phyloP scores from a whole-genome alignment of 2,329 filamentous ascomycete species.

The Aspergillus uvarum region DNA sequence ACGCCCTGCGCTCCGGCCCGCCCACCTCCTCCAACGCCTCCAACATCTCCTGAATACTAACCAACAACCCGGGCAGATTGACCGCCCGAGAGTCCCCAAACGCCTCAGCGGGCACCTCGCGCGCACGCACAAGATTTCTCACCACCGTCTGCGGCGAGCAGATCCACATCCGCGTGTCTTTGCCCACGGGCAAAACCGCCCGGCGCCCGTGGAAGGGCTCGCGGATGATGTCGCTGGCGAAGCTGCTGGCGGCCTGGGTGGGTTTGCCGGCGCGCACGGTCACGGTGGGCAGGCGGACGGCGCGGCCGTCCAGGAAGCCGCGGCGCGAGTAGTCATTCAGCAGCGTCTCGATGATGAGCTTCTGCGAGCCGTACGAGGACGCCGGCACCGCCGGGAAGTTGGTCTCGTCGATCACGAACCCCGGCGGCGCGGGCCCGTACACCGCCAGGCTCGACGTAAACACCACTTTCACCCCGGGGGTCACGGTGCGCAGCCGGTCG shows the following conservation, averaged over 20 bases:
- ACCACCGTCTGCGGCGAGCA: constrained; percentile 56
- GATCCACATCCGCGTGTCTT: constrained; percentile 58
- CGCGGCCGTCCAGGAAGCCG: constrained; percentile 49
- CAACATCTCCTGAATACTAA: constrained; percentile 61
- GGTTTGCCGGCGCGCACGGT: constrained; percentile 53
- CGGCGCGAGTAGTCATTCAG: constrained; percentile 54
- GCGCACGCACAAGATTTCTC: constrained; percentile 55
- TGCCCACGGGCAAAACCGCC: constrained; percentile 52
- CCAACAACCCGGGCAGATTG: constrained; percentile 56
- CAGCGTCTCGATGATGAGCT: constrained; percentile 51
- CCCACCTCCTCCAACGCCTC: constrained; percentile 58
- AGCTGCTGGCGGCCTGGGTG: constrained; percentile 53
- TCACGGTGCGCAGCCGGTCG: constrained; percentile 48
- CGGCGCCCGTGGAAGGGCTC: constrained; percentile 54
- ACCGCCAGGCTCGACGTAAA: constrained; percentile 53
- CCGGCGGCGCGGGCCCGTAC: constrained; percentile 50
- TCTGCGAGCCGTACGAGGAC: constrained; percentile 54
- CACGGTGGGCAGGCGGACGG: constrained; percentile 53
- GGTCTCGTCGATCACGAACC: constrained; percentile 44
- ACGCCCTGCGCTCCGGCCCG: constrained; percentile 54
- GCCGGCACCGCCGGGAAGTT: constrained; percentile 50
- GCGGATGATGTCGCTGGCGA: constrained; percentile 54
- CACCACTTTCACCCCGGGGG: constrained; percentile 50
- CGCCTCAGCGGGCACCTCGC: constrained; percentile 50
- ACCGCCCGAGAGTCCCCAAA: constrained; percentile 54